These are phyloP conservation scores for Houttuynia cordata DNA, from an alignment of 164 flowering plant species.

Conservation along the genomic window DNA sequence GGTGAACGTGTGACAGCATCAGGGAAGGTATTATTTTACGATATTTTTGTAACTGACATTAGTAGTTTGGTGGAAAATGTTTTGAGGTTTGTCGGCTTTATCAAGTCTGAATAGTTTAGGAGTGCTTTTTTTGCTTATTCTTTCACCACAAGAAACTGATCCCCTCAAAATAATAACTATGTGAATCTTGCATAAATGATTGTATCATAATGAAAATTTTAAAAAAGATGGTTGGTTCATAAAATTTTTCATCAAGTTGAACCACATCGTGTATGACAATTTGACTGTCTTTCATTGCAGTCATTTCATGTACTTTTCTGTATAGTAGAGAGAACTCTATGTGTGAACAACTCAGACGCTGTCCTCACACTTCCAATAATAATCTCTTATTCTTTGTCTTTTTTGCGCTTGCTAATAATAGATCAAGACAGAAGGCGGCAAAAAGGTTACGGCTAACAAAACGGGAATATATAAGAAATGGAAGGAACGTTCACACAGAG, in stretches of 20 bases:
- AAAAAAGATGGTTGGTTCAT: too few relatives aligned
- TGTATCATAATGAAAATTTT: too few relatives aligned
- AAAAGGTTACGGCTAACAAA: slow-evolving; percentile 54
- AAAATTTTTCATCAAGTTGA: too few relatives aligned
- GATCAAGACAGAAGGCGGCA: slow-evolving; percentile 85
- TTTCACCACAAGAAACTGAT: too few relatives aligned
- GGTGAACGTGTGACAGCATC: slow-evolving; percentile 88
- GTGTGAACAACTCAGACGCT: too few relatives aligned
- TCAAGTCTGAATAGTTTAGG: too few relatives aligned
- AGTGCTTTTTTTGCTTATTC: too few relatives aligned
- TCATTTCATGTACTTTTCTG: neutral
- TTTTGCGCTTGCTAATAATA: slow-evolving; percentile 10
- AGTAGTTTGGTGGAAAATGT: neutral
- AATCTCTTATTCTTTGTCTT: neutral
- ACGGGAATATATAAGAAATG: slow-evolving; percentile 91
- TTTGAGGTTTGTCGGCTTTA: too few relatives aligned
- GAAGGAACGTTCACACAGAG: slow-evolving; percentile 64
- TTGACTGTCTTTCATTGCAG: neutral
- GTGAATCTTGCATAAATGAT: too few relatives aligned
- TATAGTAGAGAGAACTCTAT: neutral
- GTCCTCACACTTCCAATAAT: neutral
- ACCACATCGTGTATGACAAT: too few relatives aligned
- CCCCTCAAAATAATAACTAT: too few relatives aligned
- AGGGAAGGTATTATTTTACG: slow-evolving; percentile 57
- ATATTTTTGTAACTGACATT: neutral